phyloP scores from a whole-genome alignment of 176 grass and related monocot species.

The Carex pumila region DNA sequence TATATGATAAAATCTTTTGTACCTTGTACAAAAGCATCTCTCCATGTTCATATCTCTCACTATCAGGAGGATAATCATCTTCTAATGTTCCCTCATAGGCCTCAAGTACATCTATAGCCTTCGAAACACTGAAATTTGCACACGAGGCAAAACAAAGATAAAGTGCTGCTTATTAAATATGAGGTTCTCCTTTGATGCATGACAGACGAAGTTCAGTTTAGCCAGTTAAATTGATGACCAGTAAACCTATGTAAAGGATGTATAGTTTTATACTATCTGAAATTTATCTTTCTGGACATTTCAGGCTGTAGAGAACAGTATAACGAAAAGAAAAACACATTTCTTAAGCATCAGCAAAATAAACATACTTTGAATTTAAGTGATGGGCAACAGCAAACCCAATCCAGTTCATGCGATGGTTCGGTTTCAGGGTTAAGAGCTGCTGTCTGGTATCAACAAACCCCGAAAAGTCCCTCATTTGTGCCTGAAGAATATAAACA shows the following conservation, averaged over 20 bases:
- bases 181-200: not conserved
- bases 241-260: not conserved
- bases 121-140: slow-evolving; percentile 48
- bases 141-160: not conserved
- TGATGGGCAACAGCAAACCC: slow-evolving; percentile 94
- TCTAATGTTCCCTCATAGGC: slow-evolving; percentile 94
- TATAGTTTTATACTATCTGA: not conserved
- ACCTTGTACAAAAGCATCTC: slow-evolving; percentile 99
- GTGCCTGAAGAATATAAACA: slow-evolving; percentile 50
- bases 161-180: not conserved
- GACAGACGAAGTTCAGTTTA: not conserved
- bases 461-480: slow-evolving; percentile 91
- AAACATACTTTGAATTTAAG: slow-evolving; percentile 85
- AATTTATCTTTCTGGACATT: not conserved
- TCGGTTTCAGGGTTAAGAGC: slow-evolving; percentile 81
- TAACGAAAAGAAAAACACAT: not conserved
- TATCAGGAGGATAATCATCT: slow-evolving; percentile 99
- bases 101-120: slow-evolving; percentile 94
- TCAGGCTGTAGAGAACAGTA: not conserved
- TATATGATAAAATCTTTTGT: slow-evolving; percentile 21
- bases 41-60: slow-evolving; percentile 88
- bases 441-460: slow-evolving; percentile 99
- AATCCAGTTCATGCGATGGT: slow-evolving; percentile 99
- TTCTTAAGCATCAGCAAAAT: not conserved
- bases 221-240: not conserved